Conservation (phyloP, 352 stramenopile species). For the Globisporangium echinulatum region DNA sequence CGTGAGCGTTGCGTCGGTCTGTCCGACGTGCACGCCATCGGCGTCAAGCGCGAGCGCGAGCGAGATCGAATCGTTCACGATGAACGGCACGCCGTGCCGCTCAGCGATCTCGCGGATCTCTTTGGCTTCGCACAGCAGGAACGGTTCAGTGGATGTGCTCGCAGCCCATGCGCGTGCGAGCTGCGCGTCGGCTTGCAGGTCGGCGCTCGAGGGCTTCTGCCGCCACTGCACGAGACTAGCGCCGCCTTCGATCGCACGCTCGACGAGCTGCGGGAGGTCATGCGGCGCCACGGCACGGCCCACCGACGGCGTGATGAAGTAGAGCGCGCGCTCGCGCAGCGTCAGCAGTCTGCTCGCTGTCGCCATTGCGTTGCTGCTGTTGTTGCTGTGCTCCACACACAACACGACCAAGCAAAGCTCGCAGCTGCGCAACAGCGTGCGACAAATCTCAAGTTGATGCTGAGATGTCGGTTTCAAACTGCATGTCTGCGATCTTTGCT, state of each 20-base stretch:
- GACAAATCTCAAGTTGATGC: too few species aligned
- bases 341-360: not conserved
- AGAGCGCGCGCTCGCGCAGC: slow-evolving; percentile 22
- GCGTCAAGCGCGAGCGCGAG: slow-evolving; percentile 38
- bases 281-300: slow-evolving; percentile 16
- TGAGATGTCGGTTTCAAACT: too few species aligned
- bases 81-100: slow-evolving; percentile 32
- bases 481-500: too few species aligned
- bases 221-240: slow-evolving; percentile 45
- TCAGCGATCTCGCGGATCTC: slow-evolving; percentile 32
- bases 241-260: slow-evolving; percentile 37
- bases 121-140: slow-evolving; percentile 28
- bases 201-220: slow-evolving; percentile 34
- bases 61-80: slow-evolving; percentile 52
- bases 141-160: slow-evolving; percentile 9
- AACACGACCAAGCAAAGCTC: too few species aligned
- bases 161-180: slow-evolving; percentile 21
- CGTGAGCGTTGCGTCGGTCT: slow-evolving; percentile 26
- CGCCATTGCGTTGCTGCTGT: not conserved
- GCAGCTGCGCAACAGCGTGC: too few species aligned
- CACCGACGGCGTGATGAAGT: slow-evolving; percentile 59
- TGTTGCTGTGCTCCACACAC: not conserved
- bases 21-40: slow-evolving; percentile 49
- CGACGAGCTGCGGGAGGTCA: slow-evolving; percentile 27
- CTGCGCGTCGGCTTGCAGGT: slow-evolving; percentile 19